Conservation (phyloP, 352 stramenopile genomes). For the Phytopythium helicoides region DNA sequence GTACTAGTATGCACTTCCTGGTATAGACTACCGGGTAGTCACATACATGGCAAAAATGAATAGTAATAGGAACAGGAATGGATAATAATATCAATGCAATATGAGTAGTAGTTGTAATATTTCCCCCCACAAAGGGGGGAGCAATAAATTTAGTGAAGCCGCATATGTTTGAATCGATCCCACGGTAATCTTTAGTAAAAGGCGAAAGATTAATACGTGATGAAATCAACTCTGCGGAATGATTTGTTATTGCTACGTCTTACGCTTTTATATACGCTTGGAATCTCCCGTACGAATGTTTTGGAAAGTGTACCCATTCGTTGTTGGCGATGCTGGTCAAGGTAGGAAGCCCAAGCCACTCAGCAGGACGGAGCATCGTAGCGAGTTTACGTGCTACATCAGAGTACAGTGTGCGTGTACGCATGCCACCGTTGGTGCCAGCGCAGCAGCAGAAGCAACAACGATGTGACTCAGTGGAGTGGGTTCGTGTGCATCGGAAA, state of each 20-base stretch:
- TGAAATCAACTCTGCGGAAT: constrained; percentile 76
- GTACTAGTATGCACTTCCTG: too few species aligned
- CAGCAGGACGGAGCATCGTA: too few species aligned
- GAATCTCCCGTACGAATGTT: not conserved
- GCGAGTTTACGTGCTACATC: too few species aligned
- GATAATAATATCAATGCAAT: not conserved
- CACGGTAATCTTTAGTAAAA: constrained; percentile 95
- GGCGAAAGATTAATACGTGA: constrained; percentile 90
- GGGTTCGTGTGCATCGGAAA: too few species aligned
- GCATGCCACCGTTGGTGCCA: too few species aligned
- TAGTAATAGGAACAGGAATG: not conserved
- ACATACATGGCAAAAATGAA: not conserved
- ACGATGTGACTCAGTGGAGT: too few species aligned
- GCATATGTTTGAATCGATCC: constrained; percentile 71
- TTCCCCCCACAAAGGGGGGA: constrained; percentile 36
- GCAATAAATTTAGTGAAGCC: constrained; percentile 81
- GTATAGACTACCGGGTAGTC: too few species aligned
- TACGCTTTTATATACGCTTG: not conserved
- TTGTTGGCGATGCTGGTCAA: too few species aligned
- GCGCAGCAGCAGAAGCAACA: too few species aligned
- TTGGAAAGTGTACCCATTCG: too few species aligned
- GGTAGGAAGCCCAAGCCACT: too few species aligned
- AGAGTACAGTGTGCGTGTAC: too few species aligned
- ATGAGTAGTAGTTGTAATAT: not conserved
- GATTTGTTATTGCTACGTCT: constrained; percentile 2